Evolutionary conservation across 805 yeast species (phyloP).

Genomic region (Zygoascus biomembranicola): DNA sequence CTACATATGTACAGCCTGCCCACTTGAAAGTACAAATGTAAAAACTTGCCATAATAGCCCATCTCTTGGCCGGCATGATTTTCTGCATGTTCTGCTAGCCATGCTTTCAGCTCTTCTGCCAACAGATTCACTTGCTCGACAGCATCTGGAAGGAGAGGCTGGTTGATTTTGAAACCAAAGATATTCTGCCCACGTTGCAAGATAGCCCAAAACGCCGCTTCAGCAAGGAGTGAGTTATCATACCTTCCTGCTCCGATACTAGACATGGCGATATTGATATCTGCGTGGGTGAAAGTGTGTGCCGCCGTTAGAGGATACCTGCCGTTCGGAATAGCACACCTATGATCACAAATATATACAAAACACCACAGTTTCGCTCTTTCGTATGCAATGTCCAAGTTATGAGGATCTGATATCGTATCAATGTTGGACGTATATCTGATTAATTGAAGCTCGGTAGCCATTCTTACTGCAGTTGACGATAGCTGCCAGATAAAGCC

Average conservation of each 20-base stretch:
- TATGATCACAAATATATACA: slow-evolving; percentile 8
- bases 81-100: neutral
- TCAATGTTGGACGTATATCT: neutral
- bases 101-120: neutral
- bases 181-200: neutral
- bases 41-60: neutral
- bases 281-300: neutral
- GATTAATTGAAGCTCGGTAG: slow-evolving; percentile 4
- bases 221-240: neutral
- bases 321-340: slow-evolving; percentile 6
- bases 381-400: slow-evolving; percentile 1
- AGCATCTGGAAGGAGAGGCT: neutral
- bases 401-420: neutral
- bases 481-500: neutral
- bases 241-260: neutral
- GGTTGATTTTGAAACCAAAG: neutral
- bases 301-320: slow-evolving; percentile 2
- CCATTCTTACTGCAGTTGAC: slow-evolving; percentile 2
- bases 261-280: neutral
- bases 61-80: neutral
- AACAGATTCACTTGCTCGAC: neutral
- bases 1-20: neutral
- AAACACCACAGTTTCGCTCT: slow-evolving; percentile 5
- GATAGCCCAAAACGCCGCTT: neutral
- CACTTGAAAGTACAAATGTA: neutral